Percentiles rank a stretch among this genome's conserved stretches.
Conservation (phyloP, 2,329 filamentous ascomycete genomes). For the Penicillium corylophilum region DNA sequence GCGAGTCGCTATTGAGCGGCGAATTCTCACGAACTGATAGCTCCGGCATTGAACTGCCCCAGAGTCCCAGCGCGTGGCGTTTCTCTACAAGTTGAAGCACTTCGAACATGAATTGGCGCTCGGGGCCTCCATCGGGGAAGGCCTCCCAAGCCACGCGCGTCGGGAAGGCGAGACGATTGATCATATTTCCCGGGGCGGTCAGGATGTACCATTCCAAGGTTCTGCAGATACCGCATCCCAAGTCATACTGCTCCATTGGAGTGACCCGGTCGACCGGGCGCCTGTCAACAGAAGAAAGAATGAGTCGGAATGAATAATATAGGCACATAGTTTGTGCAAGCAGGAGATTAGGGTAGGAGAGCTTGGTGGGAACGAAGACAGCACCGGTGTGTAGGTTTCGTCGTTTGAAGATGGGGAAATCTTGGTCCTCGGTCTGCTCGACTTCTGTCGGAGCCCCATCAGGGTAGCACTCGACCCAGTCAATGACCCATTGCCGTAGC, state of each 20-base stretch:
- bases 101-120: conserved; percentile 33
- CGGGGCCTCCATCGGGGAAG: conserved; percentile 33
- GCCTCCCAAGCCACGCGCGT: conserved; percentile 40
- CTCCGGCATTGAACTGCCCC: conserved; percentile 38
- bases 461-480: conserved; percentile 33
- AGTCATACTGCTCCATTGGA: conserved; percentile 32
- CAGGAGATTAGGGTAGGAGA: conserved; percentile 37
- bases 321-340: conserved; percentile 39
- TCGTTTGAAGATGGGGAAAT: conserved; percentile 35
- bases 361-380: conserved; percentile 28
- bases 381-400: conserved; percentile 36
- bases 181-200: conserved; percentile 39
- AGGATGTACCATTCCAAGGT: conserved; percentile 38
- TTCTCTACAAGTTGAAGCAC: conserved; percentile 36
- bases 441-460: conserved; percentile 31
- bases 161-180: conserved; percentile 39
- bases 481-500: conserved; percentile 32
- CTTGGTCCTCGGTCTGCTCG: conserved; percentile 22
- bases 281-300: conserved; percentile 35
- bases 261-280: conserved; percentile 31
- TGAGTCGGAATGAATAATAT: conserved; percentile 34
- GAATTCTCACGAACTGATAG: conserved; percentile 30
- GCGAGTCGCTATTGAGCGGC: conserved; percentile 15
- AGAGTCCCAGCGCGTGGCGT: conserved; percentile 35
- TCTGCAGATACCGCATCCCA: conserved; percentile 38